A percentile compares a stretch with the other conserved stretches of the same genome.
phyloP scores from a whole-genome alignment of 2,329 filamentous ascomycete genomes.

The Huntiella abstrusa region DNA sequence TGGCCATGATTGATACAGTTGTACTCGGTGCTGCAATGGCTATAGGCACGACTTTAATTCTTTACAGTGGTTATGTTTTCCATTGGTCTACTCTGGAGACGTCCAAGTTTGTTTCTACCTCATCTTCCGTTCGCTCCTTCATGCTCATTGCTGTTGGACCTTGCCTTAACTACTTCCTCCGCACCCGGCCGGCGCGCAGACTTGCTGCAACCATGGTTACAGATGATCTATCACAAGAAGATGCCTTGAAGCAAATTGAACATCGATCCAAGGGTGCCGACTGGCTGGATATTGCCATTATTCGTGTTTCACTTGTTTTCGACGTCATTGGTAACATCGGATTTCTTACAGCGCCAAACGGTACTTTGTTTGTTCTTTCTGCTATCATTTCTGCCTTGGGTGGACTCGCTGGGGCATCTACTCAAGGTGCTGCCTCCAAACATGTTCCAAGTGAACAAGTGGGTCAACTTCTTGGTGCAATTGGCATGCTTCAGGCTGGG shows the following conservation, averaged over 20 bases:
- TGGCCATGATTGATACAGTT: slow-evolving; percentile 65
- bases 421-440: slow-evolving; percentile 74
- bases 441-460: slow-evolving; percentile 70
- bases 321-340: slow-evolving; percentile 61
- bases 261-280: slow-evolving; percentile 48
- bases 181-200: slow-evolving; percentile 26
- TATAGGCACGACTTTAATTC: slow-evolving; percentile 57
- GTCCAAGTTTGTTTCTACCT: slow-evolving; percentile 61
- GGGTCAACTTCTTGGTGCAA: slow-evolving; percentile 75
- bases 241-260: slow-evolving; percentile 8
- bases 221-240: neutral
- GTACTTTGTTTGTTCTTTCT: slow-evolving; percentile 47
- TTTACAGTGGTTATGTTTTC: slow-evolving; percentile 69
- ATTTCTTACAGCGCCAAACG: slow-evolving; percentile 46
- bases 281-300: slow-evolving; percentile 54
- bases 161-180: slow-evolving; percentile 55
- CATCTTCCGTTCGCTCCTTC: slow-evolving; percentile 58
- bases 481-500: slow-evolving; percentile 68
- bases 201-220: slow-evolving; percentile 20
- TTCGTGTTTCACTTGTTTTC: slow-evolving; percentile 55
- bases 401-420: slow-evolving; percentile 66
- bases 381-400: slow-evolving; percentile 61
- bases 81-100: slow-evolving; percentile 67
- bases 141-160: slow-evolving; percentile 61
- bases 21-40: slow-evolving; percentile 68